Evolutionary conservation across 768 basidiomycete genomes (phyloP).

Genomic region (Suillus plorans): DNA sequence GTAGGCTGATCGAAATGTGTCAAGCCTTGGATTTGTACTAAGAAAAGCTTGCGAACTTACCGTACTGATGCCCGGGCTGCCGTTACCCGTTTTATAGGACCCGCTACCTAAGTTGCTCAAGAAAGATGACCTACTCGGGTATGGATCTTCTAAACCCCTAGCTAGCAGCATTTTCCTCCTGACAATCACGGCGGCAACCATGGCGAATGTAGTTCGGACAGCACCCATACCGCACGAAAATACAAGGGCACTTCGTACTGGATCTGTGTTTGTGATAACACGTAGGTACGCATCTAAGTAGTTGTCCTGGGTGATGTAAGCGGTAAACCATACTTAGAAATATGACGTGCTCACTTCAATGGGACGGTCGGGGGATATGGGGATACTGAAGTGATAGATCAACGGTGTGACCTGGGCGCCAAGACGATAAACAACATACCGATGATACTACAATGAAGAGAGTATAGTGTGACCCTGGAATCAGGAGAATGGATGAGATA

Average conservation of each 20-base stretch:
- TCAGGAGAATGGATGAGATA: not conserved
- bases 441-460: slow-evolving; percentile 59
- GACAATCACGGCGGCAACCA: slow-evolving; percentile 90
- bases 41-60: slow-evolving; percentile 33
- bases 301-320: slow-evolving; percentile 58
- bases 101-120: slow-evolving; percentile 12
- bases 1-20: slow-evolving; percentile 19
- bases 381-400: slow-evolving; percentile 55
- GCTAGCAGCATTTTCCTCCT: slow-evolving; percentile 70
- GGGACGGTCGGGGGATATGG: slow-evolving; percentile 90
- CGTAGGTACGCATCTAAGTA: slow-evolving; percentile 92
- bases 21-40: not conserved
- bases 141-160: slow-evolving; percentile 77
- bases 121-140: slow-evolving; percentile 42
- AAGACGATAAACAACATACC: slow-evolving; percentile 41
- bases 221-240: slow-evolving; percentile 98
- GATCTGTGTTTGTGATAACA: slow-evolving; percentile 79
- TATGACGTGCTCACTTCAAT: slow-evolving; percentile 62
- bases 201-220: slow-evolving; percentile 94
- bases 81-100: slow-evolving; percentile 15
- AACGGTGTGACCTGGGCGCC: not conserved
- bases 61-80: slow-evolving; percentile 45
- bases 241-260: slow-evolving; percentile 77
- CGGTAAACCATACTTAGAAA: not conserved
- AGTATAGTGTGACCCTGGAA: slow-evolving; percentile 10